phyloP scores from a whole-genome alignment of 2,329 filamentous ascomycete genomes.

The Ophiocordyceps camponoti-floridani region DNA sequence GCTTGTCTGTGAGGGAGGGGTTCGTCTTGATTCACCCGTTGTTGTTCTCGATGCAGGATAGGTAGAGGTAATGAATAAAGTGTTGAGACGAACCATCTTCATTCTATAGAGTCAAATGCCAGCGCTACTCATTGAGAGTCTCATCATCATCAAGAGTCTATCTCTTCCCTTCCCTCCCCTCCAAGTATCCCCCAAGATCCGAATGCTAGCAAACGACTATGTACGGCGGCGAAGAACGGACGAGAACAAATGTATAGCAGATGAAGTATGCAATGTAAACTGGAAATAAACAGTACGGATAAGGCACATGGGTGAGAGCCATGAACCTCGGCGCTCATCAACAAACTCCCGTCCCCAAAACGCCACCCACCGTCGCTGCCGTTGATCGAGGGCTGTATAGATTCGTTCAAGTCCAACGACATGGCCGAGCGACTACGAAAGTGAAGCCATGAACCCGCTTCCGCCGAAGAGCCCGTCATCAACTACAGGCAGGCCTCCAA shows the following conservation, averaged over 20 bases:
- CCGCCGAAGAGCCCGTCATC: neutral
- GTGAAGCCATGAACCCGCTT: too few species aligned
- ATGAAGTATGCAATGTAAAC: neutral
- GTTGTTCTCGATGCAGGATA: too few species aligned
- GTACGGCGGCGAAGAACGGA: too few species aligned
- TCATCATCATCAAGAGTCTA: too few species aligned
- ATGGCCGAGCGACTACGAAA: neutral
- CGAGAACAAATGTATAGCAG: neutral
- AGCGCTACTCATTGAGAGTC: too few species aligned
- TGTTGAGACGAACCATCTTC: too few species aligned
- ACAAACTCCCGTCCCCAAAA: neutral
- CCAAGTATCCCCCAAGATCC: too few species aligned
- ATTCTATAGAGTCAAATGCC: too few species aligned
- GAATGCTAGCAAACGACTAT: too few species aligned
- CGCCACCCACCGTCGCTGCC: neutral
- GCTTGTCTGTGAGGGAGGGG: conserved; percentile 21
- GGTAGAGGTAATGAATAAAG: too few species aligned
- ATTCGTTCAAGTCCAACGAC: neutral
- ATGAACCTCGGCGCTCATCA: neutral
- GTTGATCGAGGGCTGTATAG: neutral
- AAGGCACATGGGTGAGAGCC: neutral
- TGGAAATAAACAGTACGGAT: neutral
- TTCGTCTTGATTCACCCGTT: too few species aligned
- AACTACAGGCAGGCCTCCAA: neutral
- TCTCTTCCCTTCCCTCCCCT: too few species aligned